These are phyloP conservation scores for Leccinum olivaceopallidum DNA, from an alignment of 768 basidiomycete genomes.

Conservation along the genomic window DNA sequence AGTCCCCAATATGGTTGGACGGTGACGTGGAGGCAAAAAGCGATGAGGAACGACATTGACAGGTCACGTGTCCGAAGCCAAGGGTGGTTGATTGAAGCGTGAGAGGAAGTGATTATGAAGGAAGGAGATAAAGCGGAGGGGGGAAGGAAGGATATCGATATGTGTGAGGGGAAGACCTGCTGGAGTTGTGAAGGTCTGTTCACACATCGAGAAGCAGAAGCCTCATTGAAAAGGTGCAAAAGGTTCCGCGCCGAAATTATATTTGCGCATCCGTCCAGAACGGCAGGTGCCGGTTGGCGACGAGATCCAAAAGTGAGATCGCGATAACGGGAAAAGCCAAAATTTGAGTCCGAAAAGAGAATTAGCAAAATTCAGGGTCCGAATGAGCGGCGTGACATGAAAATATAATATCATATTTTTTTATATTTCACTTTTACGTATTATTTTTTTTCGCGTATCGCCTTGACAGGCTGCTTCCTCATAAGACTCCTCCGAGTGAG, in stretches of 20 bases:
- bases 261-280: slow-evolving; percentile 26
- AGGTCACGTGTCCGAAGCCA: slow-evolving; percentile 30
- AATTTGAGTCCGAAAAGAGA: slow-evolving; percentile 29
- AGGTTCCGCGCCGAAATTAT: slow-evolving; percentile 35
- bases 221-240: slow-evolving; percentile 18
- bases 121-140: background rate
- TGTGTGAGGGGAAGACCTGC: slow-evolving; percentile 11
- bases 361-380: slow-evolving; percentile 35
- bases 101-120: background rate
- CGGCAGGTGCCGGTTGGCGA: slow-evolving; percentile 32
- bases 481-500: slow-evolving; percentile 33
- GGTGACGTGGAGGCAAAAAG: slow-evolving; percentile 11
- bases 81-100: slow-evolving; percentile 9
- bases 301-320: slow-evolving; percentile 32
- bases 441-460: slow-evolving; percentile 37
- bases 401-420: slow-evolving; percentile 23
- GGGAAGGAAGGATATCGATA: slow-evolving; percentile 11
- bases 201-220: slow-evolving; percentile 19
- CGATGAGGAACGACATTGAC: slow-evolving; percentile 1
- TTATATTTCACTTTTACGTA: slow-evolving; percentile 34
- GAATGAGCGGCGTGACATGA: slow-evolving; percentile 27
- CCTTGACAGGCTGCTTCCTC: slow-evolving; percentile 38
- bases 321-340: slow-evolving; percentile 36
- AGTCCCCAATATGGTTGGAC: slow-evolving; percentile 1
- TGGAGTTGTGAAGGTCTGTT: slow-evolving; percentile 9